A percentile compares a stretch with the other conserved stretches of the same genome.
Evolutionary conservation across 331 rosid genomes (phyloP).

Genomic region (Malus hybrid): DNA sequence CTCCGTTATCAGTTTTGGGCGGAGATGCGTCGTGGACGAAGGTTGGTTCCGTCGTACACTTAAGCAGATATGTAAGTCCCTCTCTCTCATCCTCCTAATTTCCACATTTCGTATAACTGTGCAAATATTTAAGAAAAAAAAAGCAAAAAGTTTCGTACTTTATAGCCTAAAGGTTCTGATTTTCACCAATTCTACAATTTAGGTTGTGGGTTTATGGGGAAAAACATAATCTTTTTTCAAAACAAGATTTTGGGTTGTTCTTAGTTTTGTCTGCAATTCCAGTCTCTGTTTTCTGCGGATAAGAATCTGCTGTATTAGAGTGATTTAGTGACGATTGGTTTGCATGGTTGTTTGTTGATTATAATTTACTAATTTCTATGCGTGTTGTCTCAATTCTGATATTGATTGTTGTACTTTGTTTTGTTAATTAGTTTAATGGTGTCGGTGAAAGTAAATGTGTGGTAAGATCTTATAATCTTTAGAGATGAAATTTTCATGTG

Average conservation of each 20-base stretch:
- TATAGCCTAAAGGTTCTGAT: not conserved
- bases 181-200: not conserved
- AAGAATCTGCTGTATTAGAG: not conserved
- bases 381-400: not conserved
- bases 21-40: conserved; percentile 32
- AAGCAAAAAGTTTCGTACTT: not conserved
- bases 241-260: not conserved
- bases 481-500: too few species aligned
- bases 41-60: conserved; percentile 1
- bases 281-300: not conserved
- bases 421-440: not conserved
- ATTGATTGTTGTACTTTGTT: not conserved
- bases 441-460: not conserved
- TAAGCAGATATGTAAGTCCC: conserved; percentile 11
- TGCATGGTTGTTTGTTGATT: not conserved
- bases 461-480: not conserved
- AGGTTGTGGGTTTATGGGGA: not conserved
- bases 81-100: not conserved
- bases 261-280: too few species aligned
- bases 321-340: not conserved
- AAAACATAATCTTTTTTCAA: not conserved
- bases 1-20: not conserved
- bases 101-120: not conserved
- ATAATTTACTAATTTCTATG: not conserved
- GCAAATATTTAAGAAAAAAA: too few species aligned